These are phyloP conservation scores for Luffa aegyptiaca DNA, from an alignment of 306 rosid species.

Conservation along the genomic window DNA sequence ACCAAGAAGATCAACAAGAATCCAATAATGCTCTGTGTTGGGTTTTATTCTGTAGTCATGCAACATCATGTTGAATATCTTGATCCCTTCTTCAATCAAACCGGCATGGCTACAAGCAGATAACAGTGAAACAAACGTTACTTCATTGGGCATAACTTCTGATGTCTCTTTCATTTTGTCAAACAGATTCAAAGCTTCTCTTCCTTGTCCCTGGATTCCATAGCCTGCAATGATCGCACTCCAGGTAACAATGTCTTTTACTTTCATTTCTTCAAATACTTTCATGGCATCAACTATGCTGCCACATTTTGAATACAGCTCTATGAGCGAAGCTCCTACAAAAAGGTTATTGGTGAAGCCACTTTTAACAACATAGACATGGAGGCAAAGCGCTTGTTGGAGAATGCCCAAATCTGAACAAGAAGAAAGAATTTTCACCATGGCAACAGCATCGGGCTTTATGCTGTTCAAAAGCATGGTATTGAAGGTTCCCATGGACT, in stretches of 20 bases:
- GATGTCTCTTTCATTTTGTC: conserved; percentile 42
- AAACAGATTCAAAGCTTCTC: conserved; percentile 36
- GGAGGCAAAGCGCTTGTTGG: conserved; percentile 56
- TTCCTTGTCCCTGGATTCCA: conserved; percentile 66
- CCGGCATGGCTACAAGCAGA: conserved; percentile 88
- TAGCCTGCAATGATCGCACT: conserved; percentile 73
- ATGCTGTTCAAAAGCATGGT: conserved; percentile 38
- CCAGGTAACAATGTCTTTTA: conserved; percentile 71
- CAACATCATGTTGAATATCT: conserved; percentile 48
- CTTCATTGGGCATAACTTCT: conserved; percentile 34
- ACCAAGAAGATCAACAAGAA: conserved; percentile 85
- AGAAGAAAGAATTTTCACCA: conserved; percentile 62
- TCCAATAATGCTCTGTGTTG: conserved; percentile 46
- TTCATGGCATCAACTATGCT: conserved; percentile 36
- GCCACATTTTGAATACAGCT: conserved; percentile 67
- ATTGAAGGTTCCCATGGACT: conserved; percentile 42
- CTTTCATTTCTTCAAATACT: conserved; percentile 38
- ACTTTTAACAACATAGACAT: conserved; percentile 33
- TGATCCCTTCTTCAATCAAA: conserved; percentile 54
- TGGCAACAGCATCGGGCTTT: conserved; percentile 57
- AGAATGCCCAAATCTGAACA: conserved; percentile 54
- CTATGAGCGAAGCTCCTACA: conserved; percentile 62
- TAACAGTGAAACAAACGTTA: conserved; percentile 57
- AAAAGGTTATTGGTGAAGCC: conserved; percentile 34
- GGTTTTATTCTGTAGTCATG: conserved; percentile 39